Evolutionary conservation across 208 protist species (phyloP).

Genomic region (Willaertia magna): DNA sequence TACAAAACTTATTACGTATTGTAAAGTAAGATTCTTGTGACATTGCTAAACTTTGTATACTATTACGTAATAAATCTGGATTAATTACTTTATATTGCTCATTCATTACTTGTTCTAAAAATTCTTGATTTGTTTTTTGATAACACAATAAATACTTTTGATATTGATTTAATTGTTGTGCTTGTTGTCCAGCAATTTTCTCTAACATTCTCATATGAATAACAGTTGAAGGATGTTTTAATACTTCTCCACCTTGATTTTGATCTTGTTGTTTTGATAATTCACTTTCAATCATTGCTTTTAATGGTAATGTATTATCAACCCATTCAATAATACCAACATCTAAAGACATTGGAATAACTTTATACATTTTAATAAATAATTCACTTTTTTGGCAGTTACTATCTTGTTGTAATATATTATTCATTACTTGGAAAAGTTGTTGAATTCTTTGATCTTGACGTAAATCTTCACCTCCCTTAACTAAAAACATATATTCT

Average conservation of each 20-base stretch:
- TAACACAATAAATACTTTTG: slow-evolving; percentile 13
- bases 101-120: slow-evolving; percentile 15
- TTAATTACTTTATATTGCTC: slow-evolving; percentile 14
- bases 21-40: slow-evolving; percentile 46
- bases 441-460: slow-evolving; percentile 78
- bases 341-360: slow-evolving; percentile 62
- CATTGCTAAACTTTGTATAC: slow-evolving; percentile 33
- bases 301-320: slow-evolving; percentile 49
- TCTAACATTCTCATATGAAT: not conserved
- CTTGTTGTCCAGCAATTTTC: not conserved
- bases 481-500: slow-evolving; percentile 65
- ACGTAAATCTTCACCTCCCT: slow-evolving; percentile 80
- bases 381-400: slow-evolving; percentile 21
- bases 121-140: not conserved
- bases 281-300: slow-evolving; percentile 41
- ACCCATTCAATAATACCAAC: slow-evolving; percentile 80
- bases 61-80: slow-evolving; percentile 12
- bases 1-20: slow-evolving; percentile 50
- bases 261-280: slow-evolving; percentile 12
- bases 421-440: slow-evolving; percentile 68
- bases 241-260: not conserved
- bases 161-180: not conserved
- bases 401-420: slow-evolving; percentile 24
- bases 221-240: not conserved
- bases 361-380: slow-evolving; percentile 49